Conservation (phyloP, 2,329 filamentous ascomycete species). For the Fusarium avenaceum region DNA sequence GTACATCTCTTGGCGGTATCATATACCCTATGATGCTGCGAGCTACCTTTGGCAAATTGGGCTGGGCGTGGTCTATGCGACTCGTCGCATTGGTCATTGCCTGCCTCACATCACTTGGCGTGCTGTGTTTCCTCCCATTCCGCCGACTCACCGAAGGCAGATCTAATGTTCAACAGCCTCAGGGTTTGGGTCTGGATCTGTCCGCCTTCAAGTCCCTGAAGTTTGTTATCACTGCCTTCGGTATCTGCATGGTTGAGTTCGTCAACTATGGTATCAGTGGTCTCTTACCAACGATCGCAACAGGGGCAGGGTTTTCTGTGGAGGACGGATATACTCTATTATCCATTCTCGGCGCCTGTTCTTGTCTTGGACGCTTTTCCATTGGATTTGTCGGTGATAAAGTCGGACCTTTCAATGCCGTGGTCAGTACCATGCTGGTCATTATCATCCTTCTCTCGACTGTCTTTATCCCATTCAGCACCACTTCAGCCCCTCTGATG, state of each 20-base stretch:
- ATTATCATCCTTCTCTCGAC: conserved; percentile 56
- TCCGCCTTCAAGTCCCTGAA: conserved; percentile 55
- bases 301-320: conserved; percentile 48
- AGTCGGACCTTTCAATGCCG: conserved; percentile 59
- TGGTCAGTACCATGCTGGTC: conserved; percentile 41
- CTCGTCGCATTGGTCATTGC: conserved; percentile 48
- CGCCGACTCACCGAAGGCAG: conserved; percentile 30
- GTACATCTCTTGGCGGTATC: conserved; percentile 48
- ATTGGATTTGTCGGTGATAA: conserved; percentile 58
- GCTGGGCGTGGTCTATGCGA: conserved; percentile 53
- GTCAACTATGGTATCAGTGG: conserved; percentile 62
- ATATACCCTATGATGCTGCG: conserved; percentile 53
- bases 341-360: conserved; percentile 59
- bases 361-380: conserved; percentile 58
- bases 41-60: conserved; percentile 43
- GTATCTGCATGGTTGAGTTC: conserved; percentile 61
- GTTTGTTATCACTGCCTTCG: conserved; percentile 56
- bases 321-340: conserved; percentile 59
- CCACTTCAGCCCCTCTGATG: conserved; percentile 54
- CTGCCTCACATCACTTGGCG: conserved; percentile 44
- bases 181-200: conserved; percentile 51
- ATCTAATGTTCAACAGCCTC: neutral
- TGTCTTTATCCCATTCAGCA: conserved; percentile 60
- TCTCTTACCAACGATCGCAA: conserved; percentile 61
- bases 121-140: conserved; percentile 53